These are phyloP conservation scores for Caryopteris hybrid DNA, from an alignment of 305 asterid species.

Conservation along the genomic window DNA sequence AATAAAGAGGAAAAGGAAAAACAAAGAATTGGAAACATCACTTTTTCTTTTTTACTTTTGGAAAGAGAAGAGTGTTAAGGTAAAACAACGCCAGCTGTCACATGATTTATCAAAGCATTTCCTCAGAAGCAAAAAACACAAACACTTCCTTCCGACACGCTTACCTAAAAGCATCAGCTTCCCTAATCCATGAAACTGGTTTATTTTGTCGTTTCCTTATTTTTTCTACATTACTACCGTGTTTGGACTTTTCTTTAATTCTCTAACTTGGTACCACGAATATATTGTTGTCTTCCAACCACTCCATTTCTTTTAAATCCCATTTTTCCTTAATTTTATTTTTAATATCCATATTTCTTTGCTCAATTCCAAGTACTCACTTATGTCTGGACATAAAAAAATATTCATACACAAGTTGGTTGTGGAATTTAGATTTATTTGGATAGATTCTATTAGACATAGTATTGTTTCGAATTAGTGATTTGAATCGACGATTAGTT, in stretches of 20 bases:
- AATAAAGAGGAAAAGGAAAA: too few species aligned
- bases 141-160: not conserved
- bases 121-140: not conserved
- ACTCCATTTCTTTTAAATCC: not conserved
- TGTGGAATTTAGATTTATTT: too few species aligned
- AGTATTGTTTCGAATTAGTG: too few species aligned
- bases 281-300: not conserved
- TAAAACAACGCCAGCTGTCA: not conserved
- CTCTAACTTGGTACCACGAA: not conserved
- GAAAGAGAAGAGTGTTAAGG: not conserved
- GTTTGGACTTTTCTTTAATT: not conserved
- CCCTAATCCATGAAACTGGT: conserved; percentile 3
- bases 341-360: too few species aligned
- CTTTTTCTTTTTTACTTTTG: conserved; percentile 6
- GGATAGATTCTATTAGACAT: too few species aligned
- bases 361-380: not conserved
- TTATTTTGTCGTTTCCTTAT: conserved; percentile 3
- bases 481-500: too few species aligned
- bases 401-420: too few species aligned
- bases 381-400: not conserved
- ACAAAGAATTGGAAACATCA: not conserved
- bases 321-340: not conserved
- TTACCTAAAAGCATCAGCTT: conserved; percentile 16
- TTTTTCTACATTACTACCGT: not conserved
- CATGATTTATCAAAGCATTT: not conserved